Percentiles rank a stretch among this genome's conserved stretches.
These are phyloP conservation scores for Barnettozyma siamensis DNA, from an alignment of 805 yeast genomes.

Conservation along the genomic window DNA sequence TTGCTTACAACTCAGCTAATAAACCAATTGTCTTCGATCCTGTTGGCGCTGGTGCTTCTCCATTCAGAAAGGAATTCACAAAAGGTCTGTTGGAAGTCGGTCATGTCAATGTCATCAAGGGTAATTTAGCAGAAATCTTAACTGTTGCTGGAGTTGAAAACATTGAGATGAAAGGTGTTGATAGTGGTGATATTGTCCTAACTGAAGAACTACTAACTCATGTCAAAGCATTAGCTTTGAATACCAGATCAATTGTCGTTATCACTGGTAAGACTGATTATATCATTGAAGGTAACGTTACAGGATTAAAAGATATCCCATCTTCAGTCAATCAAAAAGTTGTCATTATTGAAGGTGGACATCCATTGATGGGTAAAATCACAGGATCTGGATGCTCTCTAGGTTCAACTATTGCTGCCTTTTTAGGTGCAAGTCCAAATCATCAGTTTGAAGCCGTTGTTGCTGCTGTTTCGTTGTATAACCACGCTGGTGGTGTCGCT, in stretches of 20 bases:
- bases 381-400: constrained; percentile 85
- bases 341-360: constrained; percentile 47
- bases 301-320: constrained; percentile 19
- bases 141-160: constrained; percentile 45
- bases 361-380: constrained; percentile 53
- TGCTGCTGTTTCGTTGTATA: constrained; percentile 15
- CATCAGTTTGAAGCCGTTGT: constrained; percentile 11
- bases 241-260: constrained; percentile 55
- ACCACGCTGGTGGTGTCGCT: constrained; percentile 15
- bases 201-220: constrained; percentile 29
- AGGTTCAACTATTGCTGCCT: constrained; percentile 65
- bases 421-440: constrained; percentile 9
- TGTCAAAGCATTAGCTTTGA: constrained; percentile 44
- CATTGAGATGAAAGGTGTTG: constrained; percentile 68
- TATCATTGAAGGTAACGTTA: constrained; percentile 40
- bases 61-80: constrained; percentile 45
- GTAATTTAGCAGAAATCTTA: constrained; percentile 76
- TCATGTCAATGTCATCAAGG: constrained; percentile 65
- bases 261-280: constrained; percentile 60
- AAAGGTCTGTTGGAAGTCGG: constrained; percentile 49
- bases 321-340: constrained; percentile 25
- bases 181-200: constrained; percentile 30
- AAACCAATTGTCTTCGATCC: constrained; percentile 80
- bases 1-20: constrained; percentile 48
- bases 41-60: constrained; percentile 87